These are phyloP conservation scores for Leishmania tropica DNA, from an alignment of 208 protist species.

Conservation along the genomic window DNA sequence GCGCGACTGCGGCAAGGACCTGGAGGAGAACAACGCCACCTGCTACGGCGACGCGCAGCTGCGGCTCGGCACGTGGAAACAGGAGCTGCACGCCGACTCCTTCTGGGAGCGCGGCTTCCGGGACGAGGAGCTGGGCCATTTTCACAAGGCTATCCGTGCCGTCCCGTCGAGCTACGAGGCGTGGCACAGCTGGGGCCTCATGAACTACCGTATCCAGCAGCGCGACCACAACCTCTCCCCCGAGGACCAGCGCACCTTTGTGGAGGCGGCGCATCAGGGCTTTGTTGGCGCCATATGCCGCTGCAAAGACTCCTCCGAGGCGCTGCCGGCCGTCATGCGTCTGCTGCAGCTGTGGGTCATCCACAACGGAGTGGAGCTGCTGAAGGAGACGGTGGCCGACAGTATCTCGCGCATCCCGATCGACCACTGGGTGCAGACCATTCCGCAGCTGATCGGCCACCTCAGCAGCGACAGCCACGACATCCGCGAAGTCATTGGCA, in stretches of 20 bases:
- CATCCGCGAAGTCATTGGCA: constrained; percentile 95
- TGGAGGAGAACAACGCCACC: constrained; percentile 63
- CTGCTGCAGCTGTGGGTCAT: constrained; percentile 99
- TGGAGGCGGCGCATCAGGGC: constrained; percentile 93
- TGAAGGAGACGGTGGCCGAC: constrained; percentile 89
- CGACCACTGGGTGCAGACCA: constrained; percentile 99
- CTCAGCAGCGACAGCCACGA: constrained; percentile 91
- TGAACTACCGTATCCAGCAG: constrained; percentile 96
- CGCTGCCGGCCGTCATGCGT: constrained; percentile 97
- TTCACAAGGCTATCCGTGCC: constrained; percentile 86
- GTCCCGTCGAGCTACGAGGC: constrained; percentile 88
- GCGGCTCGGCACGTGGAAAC: constrained; percentile 86
- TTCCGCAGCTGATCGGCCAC: constrained; percentile 99
- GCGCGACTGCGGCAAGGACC: constrained; percentile 42
- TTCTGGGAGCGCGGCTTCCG: constrained; percentile 82
- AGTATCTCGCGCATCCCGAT: constrained; percentile 96
- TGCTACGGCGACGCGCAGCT: constrained; percentile 84
- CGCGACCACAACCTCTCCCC: constrained; percentile 77
- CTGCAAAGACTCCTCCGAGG: constrained; percentile 70
- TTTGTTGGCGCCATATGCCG: constrained; percentile 98
- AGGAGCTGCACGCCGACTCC: constrained; percentile 79
- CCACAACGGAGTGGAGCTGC: constrained; percentile 83
- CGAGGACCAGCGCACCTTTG: constrained; percentile 77
- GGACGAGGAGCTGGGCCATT: constrained; percentile 76
- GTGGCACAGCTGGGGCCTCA: constrained; percentile 98